phyloP scores from a whole-genome alignment of 2,329 filamentous ascomycete genomes.

The Fusarium gaditjirri region DNA sequence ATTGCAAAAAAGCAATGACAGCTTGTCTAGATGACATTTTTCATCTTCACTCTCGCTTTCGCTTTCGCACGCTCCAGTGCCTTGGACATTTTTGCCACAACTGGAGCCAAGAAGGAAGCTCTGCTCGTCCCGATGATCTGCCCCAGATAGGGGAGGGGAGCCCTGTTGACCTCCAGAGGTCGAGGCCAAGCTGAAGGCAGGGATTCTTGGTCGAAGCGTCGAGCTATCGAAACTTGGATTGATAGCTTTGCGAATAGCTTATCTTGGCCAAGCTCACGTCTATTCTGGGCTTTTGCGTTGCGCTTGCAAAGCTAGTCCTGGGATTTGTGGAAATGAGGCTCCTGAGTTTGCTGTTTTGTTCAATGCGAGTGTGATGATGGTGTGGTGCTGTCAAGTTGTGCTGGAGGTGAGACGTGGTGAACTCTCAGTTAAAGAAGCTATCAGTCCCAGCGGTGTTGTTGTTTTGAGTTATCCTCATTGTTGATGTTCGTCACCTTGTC shows the following conservation, averaged over 20 bases:
- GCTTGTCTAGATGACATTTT: background rate
- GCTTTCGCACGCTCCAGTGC: background rate
- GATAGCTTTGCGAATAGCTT: constrained; percentile 20
- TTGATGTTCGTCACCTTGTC: background rate
- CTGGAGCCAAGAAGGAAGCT: background rate
- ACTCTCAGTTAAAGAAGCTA: constrained; percentile 25
- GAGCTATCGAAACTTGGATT: constrained; percentile 25
- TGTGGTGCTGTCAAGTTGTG: constrained; percentile 1
- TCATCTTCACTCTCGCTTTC: background rate
- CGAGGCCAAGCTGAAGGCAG: constrained; percentile 33
- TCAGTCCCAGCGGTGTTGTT: constrained; percentile 1
- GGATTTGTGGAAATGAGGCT: constrained; percentile 7
- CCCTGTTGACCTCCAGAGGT: constrained; percentile 5
- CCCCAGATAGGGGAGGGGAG: constrained; percentile 2
- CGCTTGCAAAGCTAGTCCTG: background rate
- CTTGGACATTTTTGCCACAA: constrained; percentile 11
- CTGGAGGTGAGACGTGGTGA: background rate
- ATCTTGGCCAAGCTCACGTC: constrained; percentile 7
- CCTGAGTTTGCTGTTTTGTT: background rate
- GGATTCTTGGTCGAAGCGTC: constrained; percentile 3
- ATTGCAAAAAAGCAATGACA: background rate
- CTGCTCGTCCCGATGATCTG: background rate
- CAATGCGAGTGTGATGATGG: background rate
- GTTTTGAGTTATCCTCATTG: background rate
- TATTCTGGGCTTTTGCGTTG: background rate